Percentiles rank a stretch among this genome's conserved stretches.
phyloP scores from a whole-genome alignment of 441 rosid species.

The Adansonia gregorii region DNA sequence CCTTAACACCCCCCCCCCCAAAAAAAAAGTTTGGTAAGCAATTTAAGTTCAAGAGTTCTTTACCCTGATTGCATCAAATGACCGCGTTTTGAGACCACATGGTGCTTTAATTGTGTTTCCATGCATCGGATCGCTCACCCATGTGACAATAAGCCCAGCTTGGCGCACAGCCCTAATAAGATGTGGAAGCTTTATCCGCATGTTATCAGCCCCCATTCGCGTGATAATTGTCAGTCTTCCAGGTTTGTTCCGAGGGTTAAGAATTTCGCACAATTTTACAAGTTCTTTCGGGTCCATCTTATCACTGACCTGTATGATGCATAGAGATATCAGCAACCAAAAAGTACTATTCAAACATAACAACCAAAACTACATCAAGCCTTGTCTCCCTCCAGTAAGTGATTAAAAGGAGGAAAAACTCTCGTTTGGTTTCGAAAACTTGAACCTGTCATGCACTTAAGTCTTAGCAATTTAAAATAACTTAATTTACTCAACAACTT shows the following conservation, averaged over 20 bases:
- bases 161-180: slow-evolving; percentile 51
- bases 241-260: slow-evolving; percentile 52
- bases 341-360: neutral
- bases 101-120: slow-evolving; percentile 63
- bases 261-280: slow-evolving; percentile 50
- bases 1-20: no score
- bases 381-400: neutral
- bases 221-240: slow-evolving; percentile 54
- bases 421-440: neutral
- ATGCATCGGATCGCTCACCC: slow-evolving; percentile 66
- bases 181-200: slow-evolving; percentile 55
- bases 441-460: neutral
- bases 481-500: neutral
- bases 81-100: slow-evolving; percentile 57
- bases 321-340: slow-evolving; percentile 20
- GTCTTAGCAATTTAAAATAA: neutral
- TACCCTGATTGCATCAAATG: slow-evolving; percentile 61
- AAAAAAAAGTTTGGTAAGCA: neutral
- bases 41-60: neutral
- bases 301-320: slow-evolving; percentile 47
- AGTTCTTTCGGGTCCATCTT: slow-evolving; percentile 63
- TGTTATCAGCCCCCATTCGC: slow-evolving; percentile 61
- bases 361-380: slow-evolving; percentile 1
- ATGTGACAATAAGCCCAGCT: slow-evolving; percentile 55
- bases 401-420: neutral